Percentiles rank a stretch among this genome's conserved stretches.
These are phyloP conservation scores for Cladophialophora psammophila DNA, from an alignment of 2,329 filamentous ascomycete genomes.

Conservation along the genomic window DNA sequence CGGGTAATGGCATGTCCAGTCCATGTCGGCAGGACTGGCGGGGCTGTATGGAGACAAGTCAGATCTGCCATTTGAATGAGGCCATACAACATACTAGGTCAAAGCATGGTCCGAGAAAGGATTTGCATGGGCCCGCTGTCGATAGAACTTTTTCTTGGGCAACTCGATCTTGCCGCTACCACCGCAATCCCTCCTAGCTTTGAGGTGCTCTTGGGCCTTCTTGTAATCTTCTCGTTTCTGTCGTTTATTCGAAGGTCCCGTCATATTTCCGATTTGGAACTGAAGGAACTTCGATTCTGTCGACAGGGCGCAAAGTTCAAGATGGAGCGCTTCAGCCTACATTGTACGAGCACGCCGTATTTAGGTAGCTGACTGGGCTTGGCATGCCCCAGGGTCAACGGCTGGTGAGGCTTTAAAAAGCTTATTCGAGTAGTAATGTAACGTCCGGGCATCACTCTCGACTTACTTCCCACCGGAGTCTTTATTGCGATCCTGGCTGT, in stretches of 20 bases:
- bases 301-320: background rate
- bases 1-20: constrained; percentile 87
- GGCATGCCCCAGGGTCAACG: background rate
- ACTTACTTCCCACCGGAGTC: no score
- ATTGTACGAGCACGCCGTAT: background rate
- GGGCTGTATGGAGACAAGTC: constrained; percentile 64
- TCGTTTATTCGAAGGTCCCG: constrained; percentile 61
- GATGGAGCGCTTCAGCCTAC: background rate
- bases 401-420: no score
- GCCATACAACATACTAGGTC: constrained; percentile 71
- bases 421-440: no score
- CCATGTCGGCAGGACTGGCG: constrained; percentile 79
- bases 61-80: background rate
- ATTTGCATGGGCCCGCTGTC: constrained; percentile 95
- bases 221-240: constrained; percentile 73
- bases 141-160: constrained; percentile 94
- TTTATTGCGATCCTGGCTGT: no score
- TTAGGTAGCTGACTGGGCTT: background rate
- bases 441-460: no score
- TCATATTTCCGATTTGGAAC: constrained; percentile 29
- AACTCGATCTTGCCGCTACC: constrained; percentile 60
- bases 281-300: background rate
- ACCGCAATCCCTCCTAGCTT: constrained; percentile 35
- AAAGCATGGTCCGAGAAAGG: constrained; percentile 94
- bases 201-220: constrained; percentile 51